Base-by-base conservation (phyloP, 371 early-diverging fungal species). In the Mucor ambiguus region DNA sequence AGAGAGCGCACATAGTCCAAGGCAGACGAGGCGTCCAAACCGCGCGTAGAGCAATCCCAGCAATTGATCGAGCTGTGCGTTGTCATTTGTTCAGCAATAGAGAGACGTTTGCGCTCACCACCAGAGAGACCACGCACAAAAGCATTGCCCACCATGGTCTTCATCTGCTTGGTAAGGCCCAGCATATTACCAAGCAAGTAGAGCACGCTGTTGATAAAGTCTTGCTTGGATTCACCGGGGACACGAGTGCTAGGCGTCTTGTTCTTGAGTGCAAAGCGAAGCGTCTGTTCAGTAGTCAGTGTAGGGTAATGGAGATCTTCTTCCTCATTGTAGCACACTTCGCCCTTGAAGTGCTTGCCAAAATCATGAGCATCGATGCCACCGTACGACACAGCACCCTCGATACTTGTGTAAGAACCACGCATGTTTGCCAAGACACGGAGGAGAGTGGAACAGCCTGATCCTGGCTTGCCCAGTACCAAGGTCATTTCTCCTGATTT, bases 11-110 rank as follows among this genome's bases (percentile, higher is more conserved):
- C 81, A 59, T 92, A 91, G 68, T 93, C 92, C 3, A 92, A 78
- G 20, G 97, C 95, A 32, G 93, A 94, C 43, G 94, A 90, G 11
- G 94, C 89, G 82, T 98, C 97, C 16, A 98, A 76, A 63, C 97
- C 96, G 59, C 91, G 89, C 2, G 94, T 94, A 37, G 93, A 89
- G 33, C 94, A 94, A 68, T 96, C 96, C 86, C 94, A 90, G 67
- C 93, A 86, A 64, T 91, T 88, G 67, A 94, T 80, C 9, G 87
- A 78, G 38, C 91, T 90, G 24, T 82, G 83, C 6, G 92, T 86
- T 1, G 95, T 88, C 66, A 97, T 89, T 33, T 33, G 33, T 33
- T 33, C 94, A 90, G 67, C 93, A 86, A 65, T 91, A 87, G 67
- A 86, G 9, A 93, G 80, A 68, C 97, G 89, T 85, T 96, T 96